A percentile compares a stretch with the other conserved stretches of the same genome.
These are phyloP conservation scores for Cordyceps javanica DNA, from an alignment of 2,329 filamentous ascomycete species.

Conservation along the genomic window DNA sequence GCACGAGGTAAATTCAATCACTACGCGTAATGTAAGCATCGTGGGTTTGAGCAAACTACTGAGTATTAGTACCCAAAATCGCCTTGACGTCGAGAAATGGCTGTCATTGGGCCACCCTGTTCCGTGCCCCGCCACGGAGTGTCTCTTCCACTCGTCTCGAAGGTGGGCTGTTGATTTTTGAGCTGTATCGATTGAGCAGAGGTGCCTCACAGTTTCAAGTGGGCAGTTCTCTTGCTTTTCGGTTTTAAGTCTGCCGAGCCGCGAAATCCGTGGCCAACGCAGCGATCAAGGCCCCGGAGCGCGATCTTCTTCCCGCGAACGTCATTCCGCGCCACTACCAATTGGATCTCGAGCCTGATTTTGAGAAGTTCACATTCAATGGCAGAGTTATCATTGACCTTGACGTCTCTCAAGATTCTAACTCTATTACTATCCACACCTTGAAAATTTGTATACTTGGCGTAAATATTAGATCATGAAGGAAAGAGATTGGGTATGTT, in stretches of 20 bases:
- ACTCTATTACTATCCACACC: constrained; percentile 80
- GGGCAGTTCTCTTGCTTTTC: neutral
- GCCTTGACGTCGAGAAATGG: neutral
- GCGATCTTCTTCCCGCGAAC: constrained; percentile 85
- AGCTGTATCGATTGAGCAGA: neutral
- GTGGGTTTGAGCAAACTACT: neutral
- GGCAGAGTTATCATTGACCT: constrained; percentile 82
- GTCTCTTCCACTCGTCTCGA: neutral
- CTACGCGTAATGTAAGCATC: neutral
- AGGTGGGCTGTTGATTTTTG: neutral
- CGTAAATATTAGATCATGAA: constrained; percentile 37
- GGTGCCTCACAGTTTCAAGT: neutral
- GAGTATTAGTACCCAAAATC: neutral
- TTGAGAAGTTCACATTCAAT: constrained; percentile 80
- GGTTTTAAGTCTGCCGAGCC: neutral
- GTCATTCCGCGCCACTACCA: constrained; percentile 88
- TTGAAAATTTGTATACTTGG: constrained; percentile 78
- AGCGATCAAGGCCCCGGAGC: constrained; percentile 26
- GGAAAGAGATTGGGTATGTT: constrained; percentile 41
- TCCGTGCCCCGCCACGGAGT: constrained; percentile 1
- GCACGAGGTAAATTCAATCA: neutral
- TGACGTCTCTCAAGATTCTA: constrained; percentile 77
- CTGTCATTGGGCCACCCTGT: neutral
- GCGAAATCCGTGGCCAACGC: neutral
- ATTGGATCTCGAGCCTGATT: constrained; percentile 84